Conservation (phyloP, 768 basidiomycete genomes). For the Trametes cingulata region DNA sequence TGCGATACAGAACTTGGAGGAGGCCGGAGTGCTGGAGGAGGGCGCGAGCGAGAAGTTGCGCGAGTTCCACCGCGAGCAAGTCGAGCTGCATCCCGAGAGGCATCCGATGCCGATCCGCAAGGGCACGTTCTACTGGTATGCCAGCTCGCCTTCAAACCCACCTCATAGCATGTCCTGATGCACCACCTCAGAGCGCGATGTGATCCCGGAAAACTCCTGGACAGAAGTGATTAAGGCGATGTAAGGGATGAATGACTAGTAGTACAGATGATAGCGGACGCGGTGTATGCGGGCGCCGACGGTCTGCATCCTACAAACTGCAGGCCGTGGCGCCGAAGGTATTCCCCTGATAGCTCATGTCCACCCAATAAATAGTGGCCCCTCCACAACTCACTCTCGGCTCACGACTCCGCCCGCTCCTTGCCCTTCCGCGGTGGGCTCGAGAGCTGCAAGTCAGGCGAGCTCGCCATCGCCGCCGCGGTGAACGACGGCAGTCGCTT, state of each 20-base stretch:
- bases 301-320: neutral
- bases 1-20: neutral
- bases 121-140: conserved; percentile 1
- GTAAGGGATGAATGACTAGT: neutral
- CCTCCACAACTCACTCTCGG: neutral
- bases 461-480: conserved; percentile 39
- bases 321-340: neutral
- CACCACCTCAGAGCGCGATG: too few species aligned
- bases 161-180: too few species aligned
- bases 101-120: conserved; percentile 1
- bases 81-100: conserved; percentile 2
- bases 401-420: conserved; percentile 37
- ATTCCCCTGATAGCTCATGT: neutral
- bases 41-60: neutral
- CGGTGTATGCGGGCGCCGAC: neutral
- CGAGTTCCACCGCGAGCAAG: neutral
- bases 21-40: neutral
- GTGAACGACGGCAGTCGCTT: conserved; percentile 43
- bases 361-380: neutral
- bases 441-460: conserved; percentile 39
- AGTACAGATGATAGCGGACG: neutral
- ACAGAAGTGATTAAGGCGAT: too few species aligned
- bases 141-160: neutral
- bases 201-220: too few species aligned
- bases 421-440: conserved; percentile 50